A percentile compares a stretch with the other conserved stretches of the same genome.
Evolutionary conservation across 1,284 basidiomycete genomes (phyloP).

Genomic region (Neolentinus lepideus): DNA sequence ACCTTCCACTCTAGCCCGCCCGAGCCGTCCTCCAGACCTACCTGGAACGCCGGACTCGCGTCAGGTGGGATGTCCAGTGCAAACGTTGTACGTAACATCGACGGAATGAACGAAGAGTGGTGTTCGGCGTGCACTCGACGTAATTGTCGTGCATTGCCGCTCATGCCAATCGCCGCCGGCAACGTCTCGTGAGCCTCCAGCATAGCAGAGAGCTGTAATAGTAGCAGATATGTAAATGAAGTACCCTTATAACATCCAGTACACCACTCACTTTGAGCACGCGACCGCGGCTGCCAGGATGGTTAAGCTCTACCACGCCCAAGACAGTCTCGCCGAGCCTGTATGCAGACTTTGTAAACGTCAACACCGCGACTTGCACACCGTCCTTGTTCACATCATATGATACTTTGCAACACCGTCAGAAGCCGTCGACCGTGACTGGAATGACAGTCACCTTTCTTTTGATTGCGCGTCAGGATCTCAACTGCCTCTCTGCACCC

Average conservation of each 20-base stretch:
- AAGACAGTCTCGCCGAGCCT: slow-evolving; percentile 85
- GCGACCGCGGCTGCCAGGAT: slow-evolving; percentile 44
- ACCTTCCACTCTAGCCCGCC: slow-evolving; percentile 88
- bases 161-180: slow-evolving; percentile 45
- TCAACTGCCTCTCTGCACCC: slow-evolving; percentile 89
- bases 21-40: slow-evolving; percentile 30
- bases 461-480: slow-evolving; percentile 80
- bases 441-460: slow-evolving; percentile 56
- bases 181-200: slow-evolving; percentile 83
- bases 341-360: slow-evolving; percentile 85
- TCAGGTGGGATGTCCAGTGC: slow-evolving; percentile 86
- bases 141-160: slow-evolving; percentile 35
- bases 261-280: slow-evolving; percentile 64
- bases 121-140: slow-evolving; percentile 79
- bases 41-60: slow-evolving; percentile 76
- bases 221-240: background rate
- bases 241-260: background rate
- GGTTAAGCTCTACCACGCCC: slow-evolving; percentile 84
- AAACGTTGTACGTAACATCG: slow-evolving; percentile 73
- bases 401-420: slow-evolving; percentile 48
- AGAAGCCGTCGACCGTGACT: background rate
- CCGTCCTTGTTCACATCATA: slow-evolving; percentile 93
- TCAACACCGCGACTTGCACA: slow-evolving; percentile 81
- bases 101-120: slow-evolving; percentile 65
- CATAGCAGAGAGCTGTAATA: slow-evolving; percentile 65